Base-by-base conservation (phyloP, 495 filamentous ascomycete species). In the Penicillium robsamsonii region DNA sequence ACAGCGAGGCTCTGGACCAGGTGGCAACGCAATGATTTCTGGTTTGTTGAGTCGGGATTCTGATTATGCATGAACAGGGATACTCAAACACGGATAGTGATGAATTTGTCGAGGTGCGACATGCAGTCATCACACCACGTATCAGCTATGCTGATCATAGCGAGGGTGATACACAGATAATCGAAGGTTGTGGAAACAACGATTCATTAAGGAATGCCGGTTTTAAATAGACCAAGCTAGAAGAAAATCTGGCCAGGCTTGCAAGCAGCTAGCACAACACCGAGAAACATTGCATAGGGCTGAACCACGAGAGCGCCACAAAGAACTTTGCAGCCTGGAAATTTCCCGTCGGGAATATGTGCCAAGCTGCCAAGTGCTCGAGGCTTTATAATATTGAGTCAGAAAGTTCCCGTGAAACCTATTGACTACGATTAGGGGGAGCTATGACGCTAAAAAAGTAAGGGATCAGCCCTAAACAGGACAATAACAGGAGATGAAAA, bases 211-310 rank as follows among this genome's bases (percentile, higher is more conserved):
- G n/a, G 46, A 49, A 31, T 30, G 22, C 12, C 5, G 11, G 10
- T 9, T 17, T 31, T 2, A 8, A 33, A 31, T 47, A 47, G 45
- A 31, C 44, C 44, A 17, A 15, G n/a, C 24, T 41, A 41, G 25
- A 41, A 51, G n/a, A 51, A 30, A 17, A 50, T 8, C 12, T 22
- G 24, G 48, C 37, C 17, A 33, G 30, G 5, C 33, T 37, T 37
- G 12, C 30, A 37, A 6, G 9, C 18, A 6, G 9, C 18, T 37
- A 37, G 30, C 18, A 33, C 17, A 37, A 50, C 18, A 31, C 47
- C 47, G 47, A 37, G 47, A 17, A 38, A 38, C 20, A 37, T 31
- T n/a, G 20, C 22, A 51, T 51, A 51, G 49, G 49, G 49, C 49
- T 51, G 48, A 51, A 29, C 20, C 25, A 41, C 11, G 35, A 37